phyloP scores from a whole-genome alignment of 1,139 yeast species.

The Taiozyma sp. region DNA sequence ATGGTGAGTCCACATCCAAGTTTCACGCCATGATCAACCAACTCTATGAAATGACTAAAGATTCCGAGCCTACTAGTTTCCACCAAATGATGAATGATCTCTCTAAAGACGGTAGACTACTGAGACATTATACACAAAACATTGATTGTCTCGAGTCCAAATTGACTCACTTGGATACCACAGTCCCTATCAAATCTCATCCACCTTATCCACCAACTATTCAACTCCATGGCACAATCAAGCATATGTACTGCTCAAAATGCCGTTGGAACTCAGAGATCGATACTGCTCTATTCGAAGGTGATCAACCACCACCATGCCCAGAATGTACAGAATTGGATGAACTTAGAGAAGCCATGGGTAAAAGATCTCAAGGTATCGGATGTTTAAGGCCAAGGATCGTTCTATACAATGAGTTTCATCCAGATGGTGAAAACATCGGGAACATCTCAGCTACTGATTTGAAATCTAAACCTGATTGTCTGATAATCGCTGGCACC shows the following conservation, averaged over 20 bases:
- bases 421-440: conserved; percentile 80
- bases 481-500: conserved; percentile 79
- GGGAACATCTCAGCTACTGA: conserved; percentile 70
- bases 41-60: conserved; percentile 49
- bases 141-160: conserved; percentile 41
- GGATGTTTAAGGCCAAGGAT: conserved; percentile 79
- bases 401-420: conserved; percentile 80
- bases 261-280: conserved; percentile 49
- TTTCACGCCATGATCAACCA: conserved; percentile 73
- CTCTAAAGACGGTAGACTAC: conserved; percentile 56
- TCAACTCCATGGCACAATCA: conserved; percentile 78
- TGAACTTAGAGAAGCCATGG: conserved; percentile 44
- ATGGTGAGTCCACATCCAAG: conserved; percentile 48
- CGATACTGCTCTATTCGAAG: conserved; percentile 34
- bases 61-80: conserved; percentile 66
- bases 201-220: conserved; percentile 49
- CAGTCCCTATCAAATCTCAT: conserved; percentile 34
- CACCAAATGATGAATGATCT: conserved; percentile 57
- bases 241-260: conserved; percentile 67
- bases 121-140: conserved; percentile 74
- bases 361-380: conserved; percentile 68
- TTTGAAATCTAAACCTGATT: conserved; percentile 61
- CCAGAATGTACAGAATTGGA: conserved; percentile 53
- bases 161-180: conserved; percentile 42
- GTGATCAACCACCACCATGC: conserved; percentile 39